These are phyloP conservation scores for Gaertneriomyces sp. DNA, from an alignment of 192 early-diverging fungal genomes.

Conservation along the genomic window DNA sequence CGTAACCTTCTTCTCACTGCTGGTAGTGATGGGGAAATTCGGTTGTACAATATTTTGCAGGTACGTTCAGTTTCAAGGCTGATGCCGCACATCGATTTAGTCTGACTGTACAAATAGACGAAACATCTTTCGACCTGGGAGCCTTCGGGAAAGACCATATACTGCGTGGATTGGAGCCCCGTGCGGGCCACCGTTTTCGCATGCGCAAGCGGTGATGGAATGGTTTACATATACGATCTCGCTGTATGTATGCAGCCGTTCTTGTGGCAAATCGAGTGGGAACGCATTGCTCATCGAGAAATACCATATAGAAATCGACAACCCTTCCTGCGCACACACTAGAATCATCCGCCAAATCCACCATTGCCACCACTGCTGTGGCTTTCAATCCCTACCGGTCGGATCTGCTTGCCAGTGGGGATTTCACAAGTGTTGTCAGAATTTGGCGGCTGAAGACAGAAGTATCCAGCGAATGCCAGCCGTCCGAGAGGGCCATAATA, in stretches of 20 bases:
- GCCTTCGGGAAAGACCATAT: constrained; percentile 32
- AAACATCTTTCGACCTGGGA: constrained; percentile 38
- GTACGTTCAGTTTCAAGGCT: constrained; percentile 1
- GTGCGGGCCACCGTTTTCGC: constrained; percentile 41
- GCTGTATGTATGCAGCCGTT: constrained; percentile 21
- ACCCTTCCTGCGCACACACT: constrained; percentile 22
- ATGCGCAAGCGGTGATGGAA: constrained; percentile 25
- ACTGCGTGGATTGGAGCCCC: constrained; percentile 37
- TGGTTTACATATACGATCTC: constrained; percentile 46
- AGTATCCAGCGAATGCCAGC: background rate
- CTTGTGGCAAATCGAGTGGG: no score
- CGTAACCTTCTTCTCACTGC: constrained; percentile 42
- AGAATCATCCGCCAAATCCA: constrained; percentile 4
- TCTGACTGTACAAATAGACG: background rate
- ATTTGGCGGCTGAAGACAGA: constrained; percentile 23
- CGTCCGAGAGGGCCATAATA: no score
- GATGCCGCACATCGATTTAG: background rate
- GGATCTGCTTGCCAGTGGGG: constrained; percentile 21
- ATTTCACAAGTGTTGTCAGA: constrained; percentile 18
- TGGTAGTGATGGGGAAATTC: constrained; percentile 40
- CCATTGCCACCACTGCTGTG: constrained; percentile 11
- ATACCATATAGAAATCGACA: constrained; percentile 8
- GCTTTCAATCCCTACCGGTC: constrained; percentile 21
- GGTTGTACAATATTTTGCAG: constrained; percentile 39
- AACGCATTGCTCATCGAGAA: background rate